Conservation (phyloP, 768 basidiomycete genomes). For the Mycena vulgaris region DNA sequence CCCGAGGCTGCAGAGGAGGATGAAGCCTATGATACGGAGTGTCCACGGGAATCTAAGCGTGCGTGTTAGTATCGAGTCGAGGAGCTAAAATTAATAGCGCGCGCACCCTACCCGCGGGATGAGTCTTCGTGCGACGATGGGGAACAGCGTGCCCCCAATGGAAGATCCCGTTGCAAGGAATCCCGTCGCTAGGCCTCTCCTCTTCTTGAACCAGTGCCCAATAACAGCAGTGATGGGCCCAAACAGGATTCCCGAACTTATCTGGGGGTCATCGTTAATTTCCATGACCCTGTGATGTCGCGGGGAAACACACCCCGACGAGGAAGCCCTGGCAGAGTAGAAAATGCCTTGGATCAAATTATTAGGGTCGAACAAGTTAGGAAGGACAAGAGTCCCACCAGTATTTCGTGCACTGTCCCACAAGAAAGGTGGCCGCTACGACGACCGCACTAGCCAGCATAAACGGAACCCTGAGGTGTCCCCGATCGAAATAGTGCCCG, state of each 20-base stretch:
- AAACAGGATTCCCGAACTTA: slow-evolving; percentile 62
- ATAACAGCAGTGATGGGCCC: slow-evolving; percentile 66
- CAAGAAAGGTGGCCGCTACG: slow-evolving; percentile 73
- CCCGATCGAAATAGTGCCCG: slow-evolving; percentile 84
- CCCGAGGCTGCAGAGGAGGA: slow-evolving; percentile 64
- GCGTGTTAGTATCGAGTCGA: neutral
- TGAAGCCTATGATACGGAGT: slow-evolving; percentile 75
- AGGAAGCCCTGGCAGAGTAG: slow-evolving; percentile 81
- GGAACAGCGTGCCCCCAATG: slow-evolving; percentile 74
- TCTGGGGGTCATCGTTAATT: slow-evolving; percentile 39
- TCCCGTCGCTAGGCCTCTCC: slow-evolving; percentile 68
- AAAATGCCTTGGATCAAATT: slow-evolving; percentile 60
- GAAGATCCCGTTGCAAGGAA: slow-evolving; percentile 70
- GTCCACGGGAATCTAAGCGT: slow-evolving; percentile 78
- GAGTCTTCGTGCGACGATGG: slow-evolving; percentile 69
- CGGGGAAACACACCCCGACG: slow-evolving; percentile 62
- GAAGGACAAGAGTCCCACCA: slow-evolving; percentile 71
- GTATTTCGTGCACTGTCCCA: slow-evolving; percentile 79
- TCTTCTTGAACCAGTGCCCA: slow-evolving; percentile 77
- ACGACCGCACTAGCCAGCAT: slow-evolving; percentile 65
- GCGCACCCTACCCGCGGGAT: slow-evolving; percentile 69
- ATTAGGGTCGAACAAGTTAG: slow-evolving; percentile 53
- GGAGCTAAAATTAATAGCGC: neutral
- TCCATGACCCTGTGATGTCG: too few species aligned
- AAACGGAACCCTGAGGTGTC: slow-evolving; percentile 70